Base-by-base conservation (phyloP, 176 grass and related monocot genomes). In the Eremochloa ophiuroides region DNA sequence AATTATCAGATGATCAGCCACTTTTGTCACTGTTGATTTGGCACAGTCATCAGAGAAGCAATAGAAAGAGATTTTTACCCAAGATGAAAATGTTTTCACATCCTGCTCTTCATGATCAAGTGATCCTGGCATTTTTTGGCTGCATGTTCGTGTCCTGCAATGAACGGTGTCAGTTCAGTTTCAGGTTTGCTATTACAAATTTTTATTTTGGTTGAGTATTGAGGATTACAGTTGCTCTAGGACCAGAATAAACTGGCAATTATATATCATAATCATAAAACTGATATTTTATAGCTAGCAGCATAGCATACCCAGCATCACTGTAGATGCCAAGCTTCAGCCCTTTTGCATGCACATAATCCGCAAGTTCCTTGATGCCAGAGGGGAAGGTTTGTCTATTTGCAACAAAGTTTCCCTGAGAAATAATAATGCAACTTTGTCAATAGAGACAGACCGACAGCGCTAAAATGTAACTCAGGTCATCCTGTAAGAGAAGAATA, bases 301-400 rank as follows among this genome's bases (percentile, higher is more conserved):
- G 71, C 17, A 2, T 74, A 74, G 4, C 46, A 2, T 90, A 98
- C 95, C 92, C 95, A 58, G 95, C 95, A 64, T 94, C 92, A 44
- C 92, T 94, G 81, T 98, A 98, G 71, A 98, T 76, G 16, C 95
- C 95, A 61, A 98, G 85, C 78, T 94, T 98, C 42, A 98, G 76
- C 31, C 90, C 92, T 84, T 88, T 98, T 16, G 68, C 58, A 26
- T 98, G 95, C 81, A 98, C 90, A 75, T 98, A 98, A 89, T 94
- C 78, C 23, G 95, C 87, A 59, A 98, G 90, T 4, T 88, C 83
- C 84, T 94, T 93, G 22, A 98, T 94, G 69, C 90, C 92, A 20
- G 92, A 91, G 23, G 95, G 95, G 47, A 98, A 98, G 66, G 81
- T 86, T 69, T 80, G 76, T 80, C 29, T 72, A 28, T 91, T 69